These are phyloP conservation scores for Ambrosiella cleistominuta DNA, from an alignment of 2,329 filamentous ascomycete species.

Conservation along the genomic window DNA sequence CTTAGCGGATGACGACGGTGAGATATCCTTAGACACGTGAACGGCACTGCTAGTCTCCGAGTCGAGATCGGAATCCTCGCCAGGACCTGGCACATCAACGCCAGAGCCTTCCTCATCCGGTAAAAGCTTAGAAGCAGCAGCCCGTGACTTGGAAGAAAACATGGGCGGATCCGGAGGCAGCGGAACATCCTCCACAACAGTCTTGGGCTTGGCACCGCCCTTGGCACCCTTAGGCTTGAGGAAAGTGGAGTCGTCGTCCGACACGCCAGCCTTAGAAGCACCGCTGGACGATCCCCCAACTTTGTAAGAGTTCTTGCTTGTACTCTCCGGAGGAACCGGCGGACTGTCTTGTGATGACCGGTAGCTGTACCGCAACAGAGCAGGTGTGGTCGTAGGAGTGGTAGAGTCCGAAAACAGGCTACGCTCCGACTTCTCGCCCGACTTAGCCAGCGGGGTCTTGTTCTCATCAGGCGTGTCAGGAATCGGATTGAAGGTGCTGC, in stretches of 20 bases:
- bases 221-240: slow-evolving; percentile 6
- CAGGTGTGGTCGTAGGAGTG: slow-evolving; percentile 35
- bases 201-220: slow-evolving; percentile 13
- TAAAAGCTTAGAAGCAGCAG: neutral
- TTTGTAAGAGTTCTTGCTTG: slow-evolving; percentile 33
- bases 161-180: slow-evolving; percentile 27
- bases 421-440: neutral
- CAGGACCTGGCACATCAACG: slow-evolving; percentile 23
- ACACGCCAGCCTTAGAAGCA: slow-evolving; percentile 10
- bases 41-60: slow-evolving; percentile 40
- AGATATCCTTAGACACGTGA: slow-evolving; percentile 41
- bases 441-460: neutral
- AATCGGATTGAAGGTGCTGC: slow-evolving; percentile 1
- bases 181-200: slow-evolving; percentile 20
- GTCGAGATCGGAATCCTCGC: slow-evolving; percentile 30
- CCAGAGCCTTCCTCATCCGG: slow-evolving; percentile 23
- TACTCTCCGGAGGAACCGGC: slow-evolving; percentile 37
- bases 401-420: slow-evolving; percentile 20
- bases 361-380: slow-evolving; percentile 29
- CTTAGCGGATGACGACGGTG: slow-evolving; percentile 34
- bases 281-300: slow-evolving; percentile 32
- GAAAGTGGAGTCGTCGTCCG: slow-evolving; percentile 10
- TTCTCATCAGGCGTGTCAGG: slow-evolving; percentile 4
- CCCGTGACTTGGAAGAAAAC: slow-evolving; percentile 18
- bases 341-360: slow-evolving; percentile 16